Conservation (phyloP, 1,139 yeast genomes). For the Magnusiomyces sp. region DNA sequence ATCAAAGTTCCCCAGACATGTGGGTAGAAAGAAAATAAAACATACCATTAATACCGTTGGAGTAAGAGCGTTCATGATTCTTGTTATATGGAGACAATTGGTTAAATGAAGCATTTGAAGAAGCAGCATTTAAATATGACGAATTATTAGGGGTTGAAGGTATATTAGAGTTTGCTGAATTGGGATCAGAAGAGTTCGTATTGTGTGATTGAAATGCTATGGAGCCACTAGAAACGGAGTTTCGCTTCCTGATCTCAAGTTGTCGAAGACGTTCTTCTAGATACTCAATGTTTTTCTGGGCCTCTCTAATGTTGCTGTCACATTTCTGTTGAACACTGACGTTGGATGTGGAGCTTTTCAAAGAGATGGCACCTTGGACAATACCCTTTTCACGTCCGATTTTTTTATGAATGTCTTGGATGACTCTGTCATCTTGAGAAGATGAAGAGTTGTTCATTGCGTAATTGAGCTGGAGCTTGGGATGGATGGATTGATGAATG, state of each 20-base stretch:
- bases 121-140: neutral
- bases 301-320: slow-evolving; percentile 82
- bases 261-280: slow-evolving; percentile 69
- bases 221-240: slow-evolving; percentile 2
- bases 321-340: slow-evolving; percentile 82
- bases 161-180: neutral
- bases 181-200: slow-evolving; percentile 1
- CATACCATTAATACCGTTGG: neutral
- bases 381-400: slow-evolving; percentile 82
- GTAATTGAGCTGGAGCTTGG: neutral
- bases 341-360: slow-evolving; percentile 71
- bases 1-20: neutral
- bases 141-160: neutral
- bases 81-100: neutral
- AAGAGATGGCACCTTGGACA: slow-evolving; percentile 75
- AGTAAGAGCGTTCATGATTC: neutral
- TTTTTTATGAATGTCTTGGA: slow-evolving; percentile 65
- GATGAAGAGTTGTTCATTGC: neutral
- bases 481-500: neutral
- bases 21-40: neutral
- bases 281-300: slow-evolving; percentile 84
- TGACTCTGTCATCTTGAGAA: slow-evolving; percentile 22
- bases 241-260: slow-evolving; percentile 36
- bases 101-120: neutral
- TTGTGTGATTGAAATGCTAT: neutral